Base-by-base conservation (phyloP, 2,329 filamentous ascomycete genomes). In the Exophiala calicioides region DNA sequence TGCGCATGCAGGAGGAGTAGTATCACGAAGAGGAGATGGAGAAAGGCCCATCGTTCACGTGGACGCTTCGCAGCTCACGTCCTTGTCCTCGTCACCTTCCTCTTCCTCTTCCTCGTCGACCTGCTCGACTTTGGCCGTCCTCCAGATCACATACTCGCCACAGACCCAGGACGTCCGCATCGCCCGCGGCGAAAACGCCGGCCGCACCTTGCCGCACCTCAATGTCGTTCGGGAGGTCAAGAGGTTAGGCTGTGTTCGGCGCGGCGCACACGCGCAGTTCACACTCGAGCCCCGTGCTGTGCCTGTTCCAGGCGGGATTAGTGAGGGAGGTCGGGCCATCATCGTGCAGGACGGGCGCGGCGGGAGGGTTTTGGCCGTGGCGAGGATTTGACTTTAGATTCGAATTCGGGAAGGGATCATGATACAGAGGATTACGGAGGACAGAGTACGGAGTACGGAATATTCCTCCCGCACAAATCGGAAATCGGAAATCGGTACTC, bases 291-390 rank as follows among this genome's bases (percentile, higher is more conserved):
- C 7, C 13, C 7, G 10, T 19, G 26, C 38, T 20, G 5, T 19
- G 13, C n/a, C 13, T 12, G 8, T 18, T 26, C 15, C 27, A n/a
- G 5, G 23, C 16, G 3, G 35, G 44, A n/a, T 8, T 18, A n/a
- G 16, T 13, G 8, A 12, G 16, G 13, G 27, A 20, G 5, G 29
- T 24, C 30, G 72, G 80, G 1, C 79, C 24, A 27, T 45, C 6
- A 31, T 45, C 24, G 42, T 45, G 24, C 42, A 45, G 42, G 34
- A 45, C 7, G 42, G 33, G 7, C 26, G 30, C n/a, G 42, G 42
- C 2, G 42, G 33, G 18, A 21, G 12, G 20, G 21, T 29, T n/a
- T 21, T 20, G 9, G 31, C 29, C 15, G 8, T 33, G 3, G 15
- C 15, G n/a, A 42, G 19, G 29, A 15, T 33, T 9, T 31, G 10